Evolutionary conservation across 176 grass and related monocot species (phyloP), one percentile per base, ranked within the genome.

Genomic region (Aegilops bicornis): DNA sequence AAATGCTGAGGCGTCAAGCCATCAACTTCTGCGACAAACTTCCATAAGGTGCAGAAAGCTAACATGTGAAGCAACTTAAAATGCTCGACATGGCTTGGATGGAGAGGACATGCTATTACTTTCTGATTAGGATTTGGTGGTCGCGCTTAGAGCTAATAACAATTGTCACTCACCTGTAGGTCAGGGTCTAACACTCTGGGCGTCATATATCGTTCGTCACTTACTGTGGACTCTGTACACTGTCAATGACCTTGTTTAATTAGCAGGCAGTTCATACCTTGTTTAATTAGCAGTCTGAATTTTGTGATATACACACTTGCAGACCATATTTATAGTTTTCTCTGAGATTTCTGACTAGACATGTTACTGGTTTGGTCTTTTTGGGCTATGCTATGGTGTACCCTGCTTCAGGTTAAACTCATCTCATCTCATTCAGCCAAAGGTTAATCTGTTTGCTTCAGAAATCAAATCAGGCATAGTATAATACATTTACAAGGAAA

Each of bases 41-140:
- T 64, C 30, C 9, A 56, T 58, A 72, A 85, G 14, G 9, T 6
- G 37, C 16, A 19, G 68, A 84, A 86, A 77, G 68, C 43, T 12
- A 35, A 9, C 79, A 66, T 86, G 73, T 73, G 84, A 79, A 43
- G 84, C 30, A 36, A 22, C 45, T 68, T 59, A 59, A 54, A 17
- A 65, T 45, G 16, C 69, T 33, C 67, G 23, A 43, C 27, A 47
- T 79, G 63, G 24, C 62, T 13, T 27, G 56, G n/a, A 73, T 77
- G 86, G 83, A 65, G 64, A 19, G 79, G 54, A 13, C 32, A 70
- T 40, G 54, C 19, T 16, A 62, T 48, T 48, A 0, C 45, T 48
- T 48, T 48, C 45, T 48, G 13, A 15, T 48, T 48, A 48, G 45
- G 45, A 5, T 48, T 48, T 48, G 45, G 45, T 15, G 45, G 13